Base-by-base conservation (phyloP, 2,329 filamentous ascomycete genomes). In the Nannizzia gypsea region DNA sequence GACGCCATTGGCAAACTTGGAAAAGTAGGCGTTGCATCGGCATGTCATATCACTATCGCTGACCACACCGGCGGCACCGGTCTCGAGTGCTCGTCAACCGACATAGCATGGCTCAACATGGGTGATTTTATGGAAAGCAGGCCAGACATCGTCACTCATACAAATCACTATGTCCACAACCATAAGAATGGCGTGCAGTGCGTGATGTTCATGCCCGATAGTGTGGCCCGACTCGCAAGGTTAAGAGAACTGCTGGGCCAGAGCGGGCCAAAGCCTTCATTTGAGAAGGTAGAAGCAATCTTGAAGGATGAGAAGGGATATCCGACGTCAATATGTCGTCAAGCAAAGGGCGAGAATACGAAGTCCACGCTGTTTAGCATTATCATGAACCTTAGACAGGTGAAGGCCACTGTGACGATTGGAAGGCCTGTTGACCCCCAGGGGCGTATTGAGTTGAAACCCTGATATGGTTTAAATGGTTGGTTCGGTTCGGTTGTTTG, bases 11-110 rank as follows among this genome's bases (percentile, higher is more conserved):
- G 63, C 6, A 73, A 65, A 46, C 64, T 83, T 9, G 70, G 77
- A 60, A 67, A 68, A 44, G 66, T 71, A 26, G 81, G 81, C 6
- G 75, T 83, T 52, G 81, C 81, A 0, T 73, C 74, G 5, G 74
- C 79, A 2, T 80, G 78, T 57, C 80, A 83, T 63, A 82, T 83
- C 62, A 69, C 81, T 0, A 69, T 83, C 40, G 80, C 76, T 0
- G 80, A 83, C 67, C 63, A 69, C 17, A 71, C 66, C 0, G 76
- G 75, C 0, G 73, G 74, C 0, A 65, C 78, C 3, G 80, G 81
- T 0, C 63, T 83, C 5, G 81, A 84, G 65, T 82, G 76, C 55
- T 69, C 66, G n/a, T 60, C 62, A 46, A 48, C 62, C 2, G 69
- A 70, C 59, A 60, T 63, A 13, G 56, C 64, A 9, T 38, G 42